Evolutionary conservation across 805 yeast species (phyloP).

Genomic region (Wickerhamiella australiensis): DNA sequence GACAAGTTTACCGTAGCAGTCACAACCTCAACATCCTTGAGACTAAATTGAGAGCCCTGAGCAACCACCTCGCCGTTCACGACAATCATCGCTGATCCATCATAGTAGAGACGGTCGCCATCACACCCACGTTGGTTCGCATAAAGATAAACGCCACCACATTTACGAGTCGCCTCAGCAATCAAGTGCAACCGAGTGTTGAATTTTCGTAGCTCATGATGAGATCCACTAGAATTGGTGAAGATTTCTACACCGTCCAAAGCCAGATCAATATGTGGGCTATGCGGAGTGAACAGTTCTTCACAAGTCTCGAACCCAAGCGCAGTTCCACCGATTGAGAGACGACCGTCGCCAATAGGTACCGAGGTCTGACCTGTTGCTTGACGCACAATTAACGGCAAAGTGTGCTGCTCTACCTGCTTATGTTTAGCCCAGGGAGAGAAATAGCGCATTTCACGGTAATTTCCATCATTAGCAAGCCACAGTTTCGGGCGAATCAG

Average conservation of each 20-base stretch:
- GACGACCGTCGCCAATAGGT: slow-evolving; percentile 81
- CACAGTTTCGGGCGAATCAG: slow-evolving; percentile 86
- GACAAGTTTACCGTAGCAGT: slow-evolving; percentile 92
- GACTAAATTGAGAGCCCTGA: slow-evolving; percentile 83
- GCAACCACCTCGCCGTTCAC: slow-evolving; percentile 87
- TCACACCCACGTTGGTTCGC: slow-evolving; percentile 97
- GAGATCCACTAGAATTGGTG: slow-evolving; percentile 95
- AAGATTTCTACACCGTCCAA: slow-evolving; percentile 95
- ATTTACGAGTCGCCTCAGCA: slow-evolving; percentile 83
- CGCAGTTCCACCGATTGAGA: slow-evolving; percentile 72
- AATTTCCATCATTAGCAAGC: slow-evolving; percentile 95
- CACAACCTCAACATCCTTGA: slow-evolving; percentile 85
- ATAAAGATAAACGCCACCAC: slow-evolving; percentile 91
- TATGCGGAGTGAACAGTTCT: slow-evolving; percentile 89
- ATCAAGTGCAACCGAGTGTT: slow-evolving; percentile 75
- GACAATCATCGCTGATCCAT: slow-evolving; percentile 91
- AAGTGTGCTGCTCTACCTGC: slow-evolving; percentile 54
- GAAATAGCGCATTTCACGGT: slow-evolving; percentile 93
- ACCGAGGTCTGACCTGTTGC: slow-evolving; percentile 58
- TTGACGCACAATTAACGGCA: slow-evolving; percentile 59
- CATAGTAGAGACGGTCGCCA: slow-evolving; percentile 93
- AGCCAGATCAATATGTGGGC: slow-evolving; percentile 87
- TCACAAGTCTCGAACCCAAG: slow-evolving; percentile 98
- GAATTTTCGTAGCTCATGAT: slow-evolving; percentile 86
- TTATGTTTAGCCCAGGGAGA: slow-evolving; percentile 85